phyloP scores from a whole-genome alignment of 306 rosid species.

The Vachellia pachyceras region DNA sequence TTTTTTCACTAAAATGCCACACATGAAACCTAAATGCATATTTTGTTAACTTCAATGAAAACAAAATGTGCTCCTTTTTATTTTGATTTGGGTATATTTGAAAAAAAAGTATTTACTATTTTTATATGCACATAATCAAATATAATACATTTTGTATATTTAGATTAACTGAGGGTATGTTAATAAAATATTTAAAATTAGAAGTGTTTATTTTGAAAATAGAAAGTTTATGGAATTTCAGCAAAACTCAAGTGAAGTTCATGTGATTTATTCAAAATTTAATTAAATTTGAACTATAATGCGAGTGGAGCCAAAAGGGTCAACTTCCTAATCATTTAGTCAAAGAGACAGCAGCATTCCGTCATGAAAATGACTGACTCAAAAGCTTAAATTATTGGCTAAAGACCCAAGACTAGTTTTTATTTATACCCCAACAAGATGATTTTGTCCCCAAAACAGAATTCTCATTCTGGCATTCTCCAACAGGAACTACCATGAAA shows the following conservation, averaged over 20 bases:
- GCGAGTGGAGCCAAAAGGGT: slow-evolving; percentile 3
- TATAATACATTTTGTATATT: not conserved
- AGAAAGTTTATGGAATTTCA: not conserved
- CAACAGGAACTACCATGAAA: slow-evolving; percentile 9
- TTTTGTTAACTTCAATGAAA: not conserved
- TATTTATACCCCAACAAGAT: not conserved
- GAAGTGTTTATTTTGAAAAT: not conserved
- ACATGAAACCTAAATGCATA: not conserved
- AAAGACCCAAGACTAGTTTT: not conserved
- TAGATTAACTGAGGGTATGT: not conserved
- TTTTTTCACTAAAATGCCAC: not conserved
- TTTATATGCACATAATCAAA: not conserved
- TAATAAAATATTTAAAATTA: not conserved
- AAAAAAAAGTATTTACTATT: not conserved
- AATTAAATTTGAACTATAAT: not conserved
- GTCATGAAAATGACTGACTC: slow-evolving; percentile 1
- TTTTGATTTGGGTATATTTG: not conserved
- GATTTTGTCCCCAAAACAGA: not conserved
- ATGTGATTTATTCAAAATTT: not conserved
- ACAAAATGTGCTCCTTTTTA: not conserved
- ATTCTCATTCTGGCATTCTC: not conserved
- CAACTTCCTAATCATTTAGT: not conserved
- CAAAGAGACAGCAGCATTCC: not conserved
- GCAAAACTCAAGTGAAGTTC: not conserved
- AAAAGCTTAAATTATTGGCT: slow-evolving; percentile 4